Evolutionary conservation across 495 filamentous ascomycete species (phyloP), one percentile per base, ranked within the genome.

Genomic region (Penicillium daleae): DNA sequence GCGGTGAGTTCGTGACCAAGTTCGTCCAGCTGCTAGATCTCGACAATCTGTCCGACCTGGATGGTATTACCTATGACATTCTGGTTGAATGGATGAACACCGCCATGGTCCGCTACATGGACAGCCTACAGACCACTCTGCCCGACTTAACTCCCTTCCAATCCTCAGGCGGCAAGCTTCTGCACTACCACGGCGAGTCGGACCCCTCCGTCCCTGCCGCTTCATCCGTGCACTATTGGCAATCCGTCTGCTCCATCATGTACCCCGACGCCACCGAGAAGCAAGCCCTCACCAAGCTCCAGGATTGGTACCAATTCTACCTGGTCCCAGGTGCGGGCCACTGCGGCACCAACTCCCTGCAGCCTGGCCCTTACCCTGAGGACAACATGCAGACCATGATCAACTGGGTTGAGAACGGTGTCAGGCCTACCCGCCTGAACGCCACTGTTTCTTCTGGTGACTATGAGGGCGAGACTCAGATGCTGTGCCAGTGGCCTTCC

Each of bases 251-350:
- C 7, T 60, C 66, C 15, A 70, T 76, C 59, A 86, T 85, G 82
- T 84, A 82, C 63, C 71, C 76, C 7, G 60, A 61, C 24, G 24
- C 75, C 7, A 61, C 65, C 7, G 69, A 66, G 56, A 71, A 73
- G 29, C 67, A 78, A 40, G 72, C 71, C 46, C 70, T 68, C 33
- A 58, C 69, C n/a, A 69, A 76, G 50, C 67, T 85, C 55, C 60
- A 74, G n/a, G 82, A 82, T n/a, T 85, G 79, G 74, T 84, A 85
- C 67, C 76, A 76, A 44, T 66, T 85, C 21, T 86, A 78, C 66
- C 61, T 84, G 9, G 65, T 85, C 21, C 81, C 83, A 3, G 83
- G 83, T 24, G 82, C 78, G 6, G 77, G 73, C 0, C 82, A 85
- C 71, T 85, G 82, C 60, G 75, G 68, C 0, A 67, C 77, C 7